Evolutionary conservation across 306 rosid genomes (phyloP).

Genomic region (Malus orientalis): DNA sequence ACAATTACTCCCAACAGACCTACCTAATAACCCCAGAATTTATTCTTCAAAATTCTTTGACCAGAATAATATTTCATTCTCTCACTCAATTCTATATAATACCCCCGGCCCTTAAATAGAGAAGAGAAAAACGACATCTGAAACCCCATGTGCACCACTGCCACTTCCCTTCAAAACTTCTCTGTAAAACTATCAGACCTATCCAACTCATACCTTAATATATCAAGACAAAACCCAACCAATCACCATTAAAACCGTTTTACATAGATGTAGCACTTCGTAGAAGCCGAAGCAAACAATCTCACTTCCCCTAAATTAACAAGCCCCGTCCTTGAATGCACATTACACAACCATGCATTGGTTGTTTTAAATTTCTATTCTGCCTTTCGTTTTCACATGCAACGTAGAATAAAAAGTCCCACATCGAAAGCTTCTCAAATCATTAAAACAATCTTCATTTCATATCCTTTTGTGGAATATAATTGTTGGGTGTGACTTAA

Average conservation of each 20-base stretch:
- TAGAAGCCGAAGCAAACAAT: conserved; percentile 24
- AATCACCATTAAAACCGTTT: conserved; percentile 32
- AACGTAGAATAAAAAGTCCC: conserved; percentile 29
- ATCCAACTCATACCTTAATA: conserved; percentile 46
- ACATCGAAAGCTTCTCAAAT: conserved; percentile 21
- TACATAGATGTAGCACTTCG: conserved; percentile 36
- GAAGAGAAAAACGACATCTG: conserved; percentile 38
- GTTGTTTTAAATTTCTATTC: neutral
- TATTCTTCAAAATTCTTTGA: conserved; percentile 26
- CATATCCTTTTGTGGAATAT: conserved; percentile 21
- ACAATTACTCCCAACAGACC: conserved; percentile 29
- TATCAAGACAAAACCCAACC: conserved; percentile 54
- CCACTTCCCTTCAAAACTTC: conserved; percentile 37
- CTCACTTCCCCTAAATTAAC: conserved; percentile 25
- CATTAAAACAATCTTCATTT: conserved; percentile 30
- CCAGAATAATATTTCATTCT: conserved; percentile 21
- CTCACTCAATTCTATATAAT: conserved; percentile 15
- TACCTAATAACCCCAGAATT: conserved; percentile 35
- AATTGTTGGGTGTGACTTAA: conserved; percentile 29
- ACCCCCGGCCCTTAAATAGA: neutral
- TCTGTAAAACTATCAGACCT: conserved; percentile 22
- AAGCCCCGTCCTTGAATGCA: neutral
- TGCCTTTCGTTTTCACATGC: conserved; percentile 40
- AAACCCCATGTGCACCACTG: conserved; percentile 62
- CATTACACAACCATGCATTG: neutral